Evolutionary conservation across 2,329 filamentous ascomycete species (phyloP).

Genomic region (Mycosphaerella sp.): DNA sequence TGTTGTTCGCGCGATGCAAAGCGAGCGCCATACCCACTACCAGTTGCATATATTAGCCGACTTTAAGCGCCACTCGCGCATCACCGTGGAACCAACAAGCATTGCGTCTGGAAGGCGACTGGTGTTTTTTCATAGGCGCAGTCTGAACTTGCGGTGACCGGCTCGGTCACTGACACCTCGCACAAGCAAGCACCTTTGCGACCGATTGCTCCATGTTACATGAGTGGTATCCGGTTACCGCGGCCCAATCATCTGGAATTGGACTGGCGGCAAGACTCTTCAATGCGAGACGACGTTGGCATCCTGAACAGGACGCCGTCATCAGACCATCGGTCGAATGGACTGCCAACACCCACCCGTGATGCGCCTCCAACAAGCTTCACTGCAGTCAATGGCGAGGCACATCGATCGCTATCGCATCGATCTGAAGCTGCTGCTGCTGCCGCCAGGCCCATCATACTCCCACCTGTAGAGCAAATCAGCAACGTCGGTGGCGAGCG

Average conservation of each 20-base stretch:
- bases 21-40: not conserved
- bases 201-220: slow-evolving; percentile 13
- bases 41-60: slow-evolving; percentile 13
- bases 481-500: slow-evolving; percentile 1
- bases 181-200: slow-evolving; percentile 2
- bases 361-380: slow-evolving; percentile 24
- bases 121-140: not conserved
- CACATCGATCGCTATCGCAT: slow-evolving; percentile 17
- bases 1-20: not conserved
- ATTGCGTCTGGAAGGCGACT: not conserved
- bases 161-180: slow-evolving; percentile 3
- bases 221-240: slow-evolving; percentile 10
- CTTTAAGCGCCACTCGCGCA: slow-evolving; percentile 13
- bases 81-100: slow-evolving; percentile 10
- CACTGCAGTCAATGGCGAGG: slow-evolving; percentile 32
- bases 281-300: slow-evolving; percentile 23
- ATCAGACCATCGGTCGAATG: slow-evolving; percentile 15
- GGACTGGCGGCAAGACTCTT: slow-evolving; percentile 14
- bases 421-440: slow-evolving; percentile 16
- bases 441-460: slow-evolving; percentile 4
- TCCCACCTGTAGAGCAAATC: slow-evolving; percentile 9
- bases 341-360: slow-evolving; percentile 17
- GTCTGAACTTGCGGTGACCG: slow-evolving; percentile 2
- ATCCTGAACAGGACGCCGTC: slow-evolving; percentile 16
- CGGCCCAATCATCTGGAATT: slow-evolving; percentile 14